Evolutionary conservation across 169 alveolate genomes (phyloP).

Genomic region (Eimeria falciformis): DNA sequence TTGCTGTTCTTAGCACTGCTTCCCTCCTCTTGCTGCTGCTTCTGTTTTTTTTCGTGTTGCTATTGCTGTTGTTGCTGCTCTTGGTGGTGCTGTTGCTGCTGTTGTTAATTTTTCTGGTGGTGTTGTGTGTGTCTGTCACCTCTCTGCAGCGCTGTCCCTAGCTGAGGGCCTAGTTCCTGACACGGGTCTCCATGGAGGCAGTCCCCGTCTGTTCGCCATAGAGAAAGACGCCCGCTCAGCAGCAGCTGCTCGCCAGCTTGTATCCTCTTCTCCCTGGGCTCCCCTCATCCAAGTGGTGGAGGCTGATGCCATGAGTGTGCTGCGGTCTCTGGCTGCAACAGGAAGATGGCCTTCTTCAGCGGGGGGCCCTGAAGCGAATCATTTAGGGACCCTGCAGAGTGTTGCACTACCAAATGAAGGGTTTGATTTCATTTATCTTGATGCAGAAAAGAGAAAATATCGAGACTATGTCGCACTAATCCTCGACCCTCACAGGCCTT

Average conservation of each 20-base stretch:
- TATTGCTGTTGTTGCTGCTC: background rate
- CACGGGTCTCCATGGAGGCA: background rate
- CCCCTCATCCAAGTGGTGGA: constrained; percentile 36
- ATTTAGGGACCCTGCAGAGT: background rate
- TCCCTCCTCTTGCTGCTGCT: too few relatives aligned
- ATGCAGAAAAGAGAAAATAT: constrained; percentile 78
- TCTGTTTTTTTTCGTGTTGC: background rate
- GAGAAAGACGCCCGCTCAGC: constrained; percentile 76
- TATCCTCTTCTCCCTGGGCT: constrained; percentile 54
- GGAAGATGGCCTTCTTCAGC: background rate
- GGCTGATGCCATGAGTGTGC: constrained; percentile 67
- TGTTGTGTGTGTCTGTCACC: constrained; percentile 6
- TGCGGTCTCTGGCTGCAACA: constrained; percentile 7
- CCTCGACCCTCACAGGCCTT: constrained; percentile 68
- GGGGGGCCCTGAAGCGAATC: background rate
- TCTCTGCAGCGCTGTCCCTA: constrained; percentile 71
- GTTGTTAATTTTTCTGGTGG: background rate
- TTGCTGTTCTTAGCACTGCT: too few relatives aligned
- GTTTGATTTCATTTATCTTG: constrained; percentile 79
- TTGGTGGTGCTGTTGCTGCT: background rate
- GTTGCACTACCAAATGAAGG: constrained; percentile 33
- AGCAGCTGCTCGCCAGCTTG: constrained; percentile 40
- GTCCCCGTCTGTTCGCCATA: constrained; percentile 51
- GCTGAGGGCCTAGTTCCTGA: constrained; percentile 74
- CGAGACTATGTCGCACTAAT: constrained; percentile 15